These are phyloP conservation scores for Knufia fluminis DNA, from an alignment of 2,329 filamentous ascomycete genomes.

Conservation along the genomic window DNA sequence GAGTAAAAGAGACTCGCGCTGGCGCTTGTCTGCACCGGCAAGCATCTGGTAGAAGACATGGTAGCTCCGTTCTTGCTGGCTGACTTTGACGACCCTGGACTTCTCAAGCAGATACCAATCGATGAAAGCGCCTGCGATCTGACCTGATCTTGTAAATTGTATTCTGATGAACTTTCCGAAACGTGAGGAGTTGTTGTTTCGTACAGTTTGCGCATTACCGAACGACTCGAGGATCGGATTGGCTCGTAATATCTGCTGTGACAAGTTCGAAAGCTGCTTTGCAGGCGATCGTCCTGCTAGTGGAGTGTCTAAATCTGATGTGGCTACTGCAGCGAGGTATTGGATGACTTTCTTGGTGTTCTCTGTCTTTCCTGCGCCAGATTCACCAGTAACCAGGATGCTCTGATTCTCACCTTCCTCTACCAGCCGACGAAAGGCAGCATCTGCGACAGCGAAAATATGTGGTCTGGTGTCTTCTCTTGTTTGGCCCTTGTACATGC, in stretches of 20 bases:
- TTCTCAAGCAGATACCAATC: slow-evolving; percentile 98
- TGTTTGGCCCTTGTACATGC: slow-evolving; percentile 89
- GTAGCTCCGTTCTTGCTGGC: slow-evolving; percentile 83
- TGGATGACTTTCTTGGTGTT: slow-evolving; percentile 99
- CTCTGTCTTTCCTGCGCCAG: slow-evolving; percentile 94
- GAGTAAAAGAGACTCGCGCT: slow-evolving; percentile 70
- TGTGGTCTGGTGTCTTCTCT: slow-evolving; percentile 94
- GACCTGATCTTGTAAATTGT: slow-evolving; percentile 77
- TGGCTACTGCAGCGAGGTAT: slow-evolving; percentile 89
- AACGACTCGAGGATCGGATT: slow-evolving; percentile 98
- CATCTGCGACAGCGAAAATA: slow-evolving; percentile 95
- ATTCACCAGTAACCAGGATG: slow-evolving; percentile 96
- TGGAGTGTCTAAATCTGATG: slow-evolving; percentile 57
- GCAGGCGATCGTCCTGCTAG: slow-evolving; percentile 46
- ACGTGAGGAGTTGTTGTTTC: slow-evolving; percentile 96
- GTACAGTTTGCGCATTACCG: slow-evolving; percentile 93
- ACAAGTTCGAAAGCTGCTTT: slow-evolving; percentile 71
- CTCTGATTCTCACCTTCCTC: slow-evolving; percentile 95
- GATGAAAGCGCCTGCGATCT: slow-evolving; percentile 92
- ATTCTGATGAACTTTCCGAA: slow-evolving; percentile 99
- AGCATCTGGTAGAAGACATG: slow-evolving; percentile 96
- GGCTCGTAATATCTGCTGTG: slow-evolving; percentile 88
- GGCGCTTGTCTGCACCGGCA: slow-evolving; percentile 63
- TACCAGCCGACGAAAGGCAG: slow-evolving; percentile 89
- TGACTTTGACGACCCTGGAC: slow-evolving; percentile 88